These are phyloP conservation scores for Isoetes taiwanensis DNA, from an alignment of 75 land plant species.

Conservation along the genomic window DNA sequence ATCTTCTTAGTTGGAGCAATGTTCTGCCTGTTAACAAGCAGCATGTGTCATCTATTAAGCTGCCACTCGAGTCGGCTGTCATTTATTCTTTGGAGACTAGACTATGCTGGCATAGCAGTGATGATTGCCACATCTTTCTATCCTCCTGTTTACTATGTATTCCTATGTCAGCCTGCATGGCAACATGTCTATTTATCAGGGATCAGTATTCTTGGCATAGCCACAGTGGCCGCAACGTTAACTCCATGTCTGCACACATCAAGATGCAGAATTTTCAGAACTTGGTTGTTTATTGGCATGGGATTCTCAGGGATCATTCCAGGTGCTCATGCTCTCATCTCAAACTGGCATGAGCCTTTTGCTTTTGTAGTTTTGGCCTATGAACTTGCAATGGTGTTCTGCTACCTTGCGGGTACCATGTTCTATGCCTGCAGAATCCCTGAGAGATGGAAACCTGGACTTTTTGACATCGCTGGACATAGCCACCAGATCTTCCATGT, in stretches of 20 bases:
- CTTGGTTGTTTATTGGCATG: slow-evolving; percentile 53
- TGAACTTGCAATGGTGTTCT: slow-evolving; percentile 58
- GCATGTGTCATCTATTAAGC: slow-evolving; percentile 61
- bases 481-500: slow-evolving; percentile 26
- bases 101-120: slow-evolving; percentile 73
- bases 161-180: slow-evolving; percentile 64
- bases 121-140: slow-evolving; percentile 94
- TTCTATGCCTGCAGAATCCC: slow-evolving; percentile 11
- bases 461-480: slow-evolving; percentile 21
- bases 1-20: slow-evolving; percentile 73
- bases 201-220: slow-evolving; percentile 46
- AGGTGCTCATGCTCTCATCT: slow-evolving; percentile 51
- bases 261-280: slow-evolving; percentile 38
- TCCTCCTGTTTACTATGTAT: slow-evolving; percentile 90
- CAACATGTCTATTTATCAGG: slow-evolving; percentile 51
- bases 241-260: slow-evolving; percentile 43
- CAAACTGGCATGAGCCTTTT: slow-evolving; percentile 45
- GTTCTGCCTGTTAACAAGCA: slow-evolving; percentile 81
- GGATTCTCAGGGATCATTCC: slow-evolving; percentile 73
- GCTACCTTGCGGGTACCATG: slow-evolving; percentile 36
- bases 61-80: slow-evolving; percentile 67
- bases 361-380: slow-evolving; percentile 34
- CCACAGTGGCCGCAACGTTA: slow-evolving; percentile 46
- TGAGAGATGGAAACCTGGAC: slow-evolving; percentile 22
- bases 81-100: slow-evolving; percentile 40